These are phyloP conservation scores for Verticillium isaacii DNA, from an alignment of 2,329 filamentous ascomycete genomes.

Conservation along the genomic window DNA sequence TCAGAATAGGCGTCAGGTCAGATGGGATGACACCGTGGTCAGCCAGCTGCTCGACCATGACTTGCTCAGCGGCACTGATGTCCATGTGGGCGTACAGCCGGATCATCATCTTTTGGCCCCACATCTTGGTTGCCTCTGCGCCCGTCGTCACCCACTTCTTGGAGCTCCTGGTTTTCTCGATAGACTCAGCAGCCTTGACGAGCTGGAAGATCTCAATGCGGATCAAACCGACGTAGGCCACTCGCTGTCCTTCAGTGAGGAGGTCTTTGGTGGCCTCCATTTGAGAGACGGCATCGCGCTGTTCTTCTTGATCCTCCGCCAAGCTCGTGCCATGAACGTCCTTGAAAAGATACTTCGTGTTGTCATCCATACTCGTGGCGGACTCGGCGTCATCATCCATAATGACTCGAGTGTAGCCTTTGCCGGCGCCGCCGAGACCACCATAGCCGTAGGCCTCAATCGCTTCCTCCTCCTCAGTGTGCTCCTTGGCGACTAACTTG, in stretches of 20 bases:
- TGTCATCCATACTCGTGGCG: constrained; percentile 93
- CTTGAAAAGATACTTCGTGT: constrained; percentile 93
- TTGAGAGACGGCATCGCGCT: constrained; percentile 80
- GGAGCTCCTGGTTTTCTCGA: constrained; percentile 57
- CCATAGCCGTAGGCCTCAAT: constrained; percentile 65
- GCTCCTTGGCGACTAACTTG: constrained; percentile 77
- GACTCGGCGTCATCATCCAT: constrained; percentile 93
- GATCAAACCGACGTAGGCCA: constrained; percentile 91
- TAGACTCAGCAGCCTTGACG: constrained; percentile 59
- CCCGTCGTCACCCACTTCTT: constrained; percentile 70
- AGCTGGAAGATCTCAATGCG: constrained; percentile 77
- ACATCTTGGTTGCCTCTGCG: constrained; percentile 82
- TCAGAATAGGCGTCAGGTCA: constrained; percentile 80
- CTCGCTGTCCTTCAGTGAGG: constrained; percentile 88
- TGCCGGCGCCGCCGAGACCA: constrained; percentile 81
- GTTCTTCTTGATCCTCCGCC: constrained; percentile 70
- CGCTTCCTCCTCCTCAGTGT: constrained; percentile 64
- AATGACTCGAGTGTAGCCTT: constrained; percentile 92
- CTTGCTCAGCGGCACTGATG: constrained; percentile 81
- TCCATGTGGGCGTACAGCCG: constrained; percentile 95
- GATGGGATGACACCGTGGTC: constrained; percentile 83
- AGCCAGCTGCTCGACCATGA: constrained; percentile 97
- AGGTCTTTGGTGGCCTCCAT: constrained; percentile 95
- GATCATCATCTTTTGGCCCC: constrained; percentile 98
- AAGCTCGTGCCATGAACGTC: constrained; percentile 56